phyloP scores from a whole-genome alignment of 306 rosid genomes.

The Quercus variabilis region DNA sequence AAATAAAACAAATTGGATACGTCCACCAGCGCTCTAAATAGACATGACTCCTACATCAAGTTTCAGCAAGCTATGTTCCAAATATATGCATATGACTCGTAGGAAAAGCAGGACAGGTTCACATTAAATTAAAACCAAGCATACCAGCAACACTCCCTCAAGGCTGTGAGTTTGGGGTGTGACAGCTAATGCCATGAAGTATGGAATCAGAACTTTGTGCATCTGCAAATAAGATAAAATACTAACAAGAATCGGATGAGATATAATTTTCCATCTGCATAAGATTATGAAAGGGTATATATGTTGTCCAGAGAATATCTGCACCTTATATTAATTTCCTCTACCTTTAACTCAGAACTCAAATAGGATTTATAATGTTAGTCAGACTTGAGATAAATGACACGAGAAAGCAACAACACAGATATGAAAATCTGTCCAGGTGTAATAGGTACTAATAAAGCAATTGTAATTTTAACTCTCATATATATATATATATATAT shows the following conservation, averaged over 20 bases:
- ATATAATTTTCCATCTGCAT: not conserved
- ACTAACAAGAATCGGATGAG: not conserved
- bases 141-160: conserved; percentile 92
- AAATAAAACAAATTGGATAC: not conserved
- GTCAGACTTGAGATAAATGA: not conserved
- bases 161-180: conserved; percentile 83
- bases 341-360: not conserved
- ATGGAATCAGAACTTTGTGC: conserved; percentile 83
- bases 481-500: too few species aligned
- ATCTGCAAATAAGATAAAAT: conserved; percentile 49
- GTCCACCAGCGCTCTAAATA: not conserved
- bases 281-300: not conserved
- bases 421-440: not conserved
- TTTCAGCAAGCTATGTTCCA: not conserved
- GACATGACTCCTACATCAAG: not conserved
- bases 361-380: not conserved
- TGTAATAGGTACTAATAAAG: not conserved
- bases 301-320: not conserved
- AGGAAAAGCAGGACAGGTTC: not conserved
- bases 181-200: conserved; percentile 60
- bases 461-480: not conserved
- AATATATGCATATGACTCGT: not conserved
- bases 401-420: not conserved
- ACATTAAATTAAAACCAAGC: conserved; percentile 11
- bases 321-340: conserved; percentile 4